Conservation (phyloP, 257 asterid species). For the Nicotiana benthamiana region DNA sequence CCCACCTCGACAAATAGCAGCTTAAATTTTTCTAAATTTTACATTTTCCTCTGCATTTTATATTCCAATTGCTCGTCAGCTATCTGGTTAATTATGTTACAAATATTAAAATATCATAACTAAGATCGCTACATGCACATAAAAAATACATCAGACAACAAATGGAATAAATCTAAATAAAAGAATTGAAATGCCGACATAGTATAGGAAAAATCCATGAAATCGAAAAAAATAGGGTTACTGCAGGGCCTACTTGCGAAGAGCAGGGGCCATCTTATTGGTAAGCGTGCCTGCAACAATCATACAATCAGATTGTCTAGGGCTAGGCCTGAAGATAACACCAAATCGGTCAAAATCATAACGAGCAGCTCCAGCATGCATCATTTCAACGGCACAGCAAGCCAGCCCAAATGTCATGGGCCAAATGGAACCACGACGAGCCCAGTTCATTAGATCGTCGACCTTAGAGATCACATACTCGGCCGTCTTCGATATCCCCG, state of each 20-base stretch:
- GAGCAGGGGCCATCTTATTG: constrained; percentile 95
- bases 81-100: too few species aligned
- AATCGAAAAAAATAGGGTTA: too few species aligned
- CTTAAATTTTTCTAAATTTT: not conserved
- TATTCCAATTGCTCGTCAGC: too few species aligned
- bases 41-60: not conserved
- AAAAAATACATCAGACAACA: too few species aligned
- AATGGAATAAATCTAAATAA: too few species aligned
- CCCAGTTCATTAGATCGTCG: constrained; percentile 95
- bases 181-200: too few species aligned
- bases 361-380: constrained; percentile 98
- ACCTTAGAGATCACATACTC: constrained; percentile 90
- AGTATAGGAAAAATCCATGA: too few species aligned
- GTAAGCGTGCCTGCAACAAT: constrained; percentile 84
- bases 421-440: constrained; percentile 90
- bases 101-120: too few species aligned
- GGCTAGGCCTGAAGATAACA: constrained; percentile 92
- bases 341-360: constrained; percentile 94
- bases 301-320: constrained; percentile 92
- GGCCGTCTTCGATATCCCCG: constrained; percentile 70
- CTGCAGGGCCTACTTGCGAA: too few species aligned
- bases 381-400: constrained; percentile 98
- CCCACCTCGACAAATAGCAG: not conserved
- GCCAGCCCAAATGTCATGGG: constrained; percentile 96
- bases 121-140: too few species aligned